Percentiles rank a stretch among this genome's conserved stretches.
These are phyloP conservation scores for Colletotrichum plurivorum DNA, from an alignment of 2,329 filamentous ascomycete genomes.

Conservation along the genomic window DNA sequence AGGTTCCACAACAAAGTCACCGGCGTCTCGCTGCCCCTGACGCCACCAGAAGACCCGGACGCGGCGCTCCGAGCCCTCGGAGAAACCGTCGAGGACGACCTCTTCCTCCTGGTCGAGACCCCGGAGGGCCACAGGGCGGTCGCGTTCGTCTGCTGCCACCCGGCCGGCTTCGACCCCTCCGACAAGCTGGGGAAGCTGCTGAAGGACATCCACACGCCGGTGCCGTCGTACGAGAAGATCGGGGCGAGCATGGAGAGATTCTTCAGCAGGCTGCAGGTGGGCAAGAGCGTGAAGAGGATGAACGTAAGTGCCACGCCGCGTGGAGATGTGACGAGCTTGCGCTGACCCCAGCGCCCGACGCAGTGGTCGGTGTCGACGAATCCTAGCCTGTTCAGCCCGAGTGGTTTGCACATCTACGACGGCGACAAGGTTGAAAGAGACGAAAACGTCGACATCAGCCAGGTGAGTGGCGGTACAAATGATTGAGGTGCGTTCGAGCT, in stretches of 20 bases:
- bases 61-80: constrained; percentile 58
- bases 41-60: constrained; percentile 47
- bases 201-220: constrained; percentile 64
- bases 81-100: constrained; percentile 69
- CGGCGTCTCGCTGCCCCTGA: constrained; percentile 45
- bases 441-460: constrained; percentile 55
- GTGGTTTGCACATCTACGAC: constrained; percentile 53
- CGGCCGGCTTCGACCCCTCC: constrained; percentile 66
- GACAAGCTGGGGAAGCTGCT: constrained; percentile 64
- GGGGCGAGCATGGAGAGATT: constrained; percentile 69
- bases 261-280: constrained; percentile 63
- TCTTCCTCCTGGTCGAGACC: constrained; percentile 64
- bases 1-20: constrained; percentile 59
- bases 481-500: not conserved
- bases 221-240: constrained; percentile 69
- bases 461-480: constrained; percentile 43
- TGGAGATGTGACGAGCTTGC: not conserved
- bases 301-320: constrained; percentile 56
- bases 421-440: constrained; percentile 51
- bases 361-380: constrained; percentile 66
- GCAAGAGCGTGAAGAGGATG: constrained; percentile 63
- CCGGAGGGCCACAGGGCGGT: constrained; percentile 57
- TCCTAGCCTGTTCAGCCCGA: constrained; percentile 55
- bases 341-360: not conserved
- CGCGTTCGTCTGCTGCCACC: constrained; percentile 67